Conservation (phyloP, 225 moss, liverwort and hornwort genomes). For the Physcomitrium patens region DNA sequence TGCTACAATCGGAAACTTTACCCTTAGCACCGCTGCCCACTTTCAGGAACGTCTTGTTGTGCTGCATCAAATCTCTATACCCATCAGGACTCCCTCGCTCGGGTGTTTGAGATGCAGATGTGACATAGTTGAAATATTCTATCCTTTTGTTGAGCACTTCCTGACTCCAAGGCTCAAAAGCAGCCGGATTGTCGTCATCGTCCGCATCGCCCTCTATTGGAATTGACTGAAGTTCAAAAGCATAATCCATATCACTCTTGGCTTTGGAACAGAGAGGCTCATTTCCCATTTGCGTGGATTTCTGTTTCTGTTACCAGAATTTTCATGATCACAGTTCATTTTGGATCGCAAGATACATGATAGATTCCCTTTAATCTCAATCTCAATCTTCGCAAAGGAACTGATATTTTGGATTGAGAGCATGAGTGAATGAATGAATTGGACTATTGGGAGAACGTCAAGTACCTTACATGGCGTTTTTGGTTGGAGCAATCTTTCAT, state of each 20-base stretch:
- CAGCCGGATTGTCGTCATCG: slow-evolving; percentile 19
- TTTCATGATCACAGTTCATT: neutral
- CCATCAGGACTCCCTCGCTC: slow-evolving; percentile 38
- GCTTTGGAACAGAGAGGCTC: slow-evolving; percentile 27
- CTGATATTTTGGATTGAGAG: neutral
- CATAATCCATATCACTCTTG: slow-evolving; percentile 33
- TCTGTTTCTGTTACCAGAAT: slow-evolving; percentile 40
- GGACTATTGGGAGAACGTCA: neutral
- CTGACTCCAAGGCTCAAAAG: slow-evolving; percentile 47
- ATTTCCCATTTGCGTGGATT: slow-evolving; percentile 27
- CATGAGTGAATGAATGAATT: neutral
- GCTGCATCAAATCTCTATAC: slow-evolving; percentile 32
- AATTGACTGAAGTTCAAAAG: neutral
- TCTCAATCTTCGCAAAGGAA: slow-evolving; percentile 1
- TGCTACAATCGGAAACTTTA: slow-evolving; percentile 29
- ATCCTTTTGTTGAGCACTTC: slow-evolving; percentile 43
- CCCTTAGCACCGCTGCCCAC: slow-evolving; percentile 9
- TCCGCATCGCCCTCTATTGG: slow-evolving; percentile 16
- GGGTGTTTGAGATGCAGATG: slow-evolving; percentile 29
- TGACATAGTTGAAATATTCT: slow-evolving; percentile 42
- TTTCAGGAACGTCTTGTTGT: slow-evolving; percentile 38
- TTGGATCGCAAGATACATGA: neutral
- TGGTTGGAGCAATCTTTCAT: slow-evolving; percentile 35
- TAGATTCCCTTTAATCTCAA: too few species aligned
- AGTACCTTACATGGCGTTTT: slow-evolving; percentile 50